Base-by-base conservation (phyloP, 2,329 filamentous ascomycete species). In the Cercospora citrullina region DNA sequence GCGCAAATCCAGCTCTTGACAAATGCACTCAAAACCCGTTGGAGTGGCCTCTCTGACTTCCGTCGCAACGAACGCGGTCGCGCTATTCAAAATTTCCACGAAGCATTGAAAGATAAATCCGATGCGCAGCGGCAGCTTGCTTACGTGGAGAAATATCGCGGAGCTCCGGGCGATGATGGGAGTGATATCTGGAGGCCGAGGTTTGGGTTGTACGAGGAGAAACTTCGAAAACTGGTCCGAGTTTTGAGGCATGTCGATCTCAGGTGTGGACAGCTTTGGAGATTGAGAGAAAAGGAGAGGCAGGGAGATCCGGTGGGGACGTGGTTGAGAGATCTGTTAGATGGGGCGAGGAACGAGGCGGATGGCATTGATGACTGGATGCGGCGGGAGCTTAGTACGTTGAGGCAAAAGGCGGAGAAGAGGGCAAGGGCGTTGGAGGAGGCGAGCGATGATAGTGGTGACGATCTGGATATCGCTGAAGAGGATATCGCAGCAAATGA, bases 191-290 rank as follows among this genome's bases (percentile, higher is more conserved):
- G 59, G 59, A 61, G 59, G 36, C 59, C 59, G 36, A 14, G 31
- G 18, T 61, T 61, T n/a, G 59, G 39, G 33, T 61, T 39, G 10
- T 61, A 45, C 5, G 59, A 42, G 59, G 31, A 45, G 36, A 61
- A 36, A 21, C 21, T 51, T 23, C 26, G 53, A 18, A 18, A 26
- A 30, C 12, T 33, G 26, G 14, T 30, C 6, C n/a, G 30, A 12
- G 26, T 9, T 58, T 58, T 30, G 53, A 58, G 30, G 53, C 9
- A 58, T 18, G 26, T 58, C 6, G 53, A 31, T 30, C 10, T 30
- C 14, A 58, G 23, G 26, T 58, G 53, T 58, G 26, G 26, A 26
- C 53, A 28, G 26, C 14, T 58, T 33, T 31, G 16, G 12, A 33
- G 9, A 14, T 58, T 28, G 53, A 58, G 26, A 3, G 53, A 33